These are phyloP conservation scores for Postia placenta DNA, from an alignment of 768 basidiomycete genomes.

Conservation along the genomic window DNA sequence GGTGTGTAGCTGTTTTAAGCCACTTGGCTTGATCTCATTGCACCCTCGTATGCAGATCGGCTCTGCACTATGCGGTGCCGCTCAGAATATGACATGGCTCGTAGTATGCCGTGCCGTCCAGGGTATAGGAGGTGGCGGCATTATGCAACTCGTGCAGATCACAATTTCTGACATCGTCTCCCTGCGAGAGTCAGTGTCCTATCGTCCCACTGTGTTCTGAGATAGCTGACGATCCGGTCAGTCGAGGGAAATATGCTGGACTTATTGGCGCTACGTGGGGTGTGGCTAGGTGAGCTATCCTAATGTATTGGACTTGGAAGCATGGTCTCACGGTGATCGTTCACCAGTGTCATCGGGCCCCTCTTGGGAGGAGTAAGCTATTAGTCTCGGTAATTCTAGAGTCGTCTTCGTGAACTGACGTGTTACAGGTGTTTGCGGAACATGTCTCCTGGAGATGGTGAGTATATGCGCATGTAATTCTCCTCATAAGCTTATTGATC, in stretches of 20 bases:
- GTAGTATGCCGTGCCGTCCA: constrained; percentile 74
- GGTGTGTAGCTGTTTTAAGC: constrained; percentile 29
- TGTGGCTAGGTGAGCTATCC: constrained; percentile 37
- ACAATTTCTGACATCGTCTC: constrained; percentile 82
- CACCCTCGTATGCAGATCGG: constrained; percentile 42
- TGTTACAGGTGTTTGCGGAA: constrained; percentile 55
- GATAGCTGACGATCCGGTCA: constrained; percentile 18
- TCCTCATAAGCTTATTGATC: not conserved
- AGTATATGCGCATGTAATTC: not conserved
- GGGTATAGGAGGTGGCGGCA: constrained; percentile 79
- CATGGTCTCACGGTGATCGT: not conserved
- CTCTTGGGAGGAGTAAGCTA: constrained; percentile 71
- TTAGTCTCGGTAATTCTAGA: not conserved
- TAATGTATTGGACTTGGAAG: not conserved
- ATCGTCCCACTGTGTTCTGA: not conserved
- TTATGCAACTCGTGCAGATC: constrained; percentile 71
- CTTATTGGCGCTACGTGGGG: constrained; percentile 80
- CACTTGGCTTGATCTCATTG: not conserved
- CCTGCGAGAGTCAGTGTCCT: constrained; percentile 54
- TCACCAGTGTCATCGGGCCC: constrained; percentile 59
- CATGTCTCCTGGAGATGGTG: constrained; percentile 79
- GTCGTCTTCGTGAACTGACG: not conserved
- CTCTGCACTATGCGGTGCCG: constrained; percentile 77
- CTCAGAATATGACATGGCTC: constrained; percentile 74
- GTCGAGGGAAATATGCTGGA: constrained; percentile 76